Percentiles rank a stretch among this genome's conserved stretches.
These are phyloP conservation scores for Acaromyces ingoldii DNA, from an alignment of 1,284 basidiomycete genomes.

Conservation along the genomic window DNA sequence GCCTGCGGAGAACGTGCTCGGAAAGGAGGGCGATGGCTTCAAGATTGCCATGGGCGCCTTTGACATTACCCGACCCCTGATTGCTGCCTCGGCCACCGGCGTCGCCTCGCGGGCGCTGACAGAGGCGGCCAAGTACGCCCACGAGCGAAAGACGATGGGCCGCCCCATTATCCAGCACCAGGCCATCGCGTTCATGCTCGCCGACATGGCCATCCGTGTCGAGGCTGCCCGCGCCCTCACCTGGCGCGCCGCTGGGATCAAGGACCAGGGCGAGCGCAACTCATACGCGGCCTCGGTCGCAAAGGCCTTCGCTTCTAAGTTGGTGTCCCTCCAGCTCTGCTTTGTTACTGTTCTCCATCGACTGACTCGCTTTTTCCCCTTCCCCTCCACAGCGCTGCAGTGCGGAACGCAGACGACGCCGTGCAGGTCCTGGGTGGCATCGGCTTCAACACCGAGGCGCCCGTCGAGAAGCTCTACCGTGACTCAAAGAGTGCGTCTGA, in stretches of 20 bases:
- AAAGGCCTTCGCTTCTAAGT: constrained; percentile 54
- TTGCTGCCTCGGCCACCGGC: constrained; percentile 58
- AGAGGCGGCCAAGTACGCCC: constrained; percentile 58
- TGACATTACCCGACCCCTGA: constrained; percentile 56
- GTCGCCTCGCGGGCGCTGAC: constrained; percentile 57
- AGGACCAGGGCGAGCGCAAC: constrained; percentile 57
- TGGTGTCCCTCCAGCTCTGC: neutral
- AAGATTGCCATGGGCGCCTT: constrained; percentile 59
- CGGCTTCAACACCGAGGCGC: constrained; percentile 58
- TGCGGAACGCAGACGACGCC: constrained; percentile 56
- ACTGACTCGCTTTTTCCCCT: neutral
- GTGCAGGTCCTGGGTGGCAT: constrained; percentile 56
- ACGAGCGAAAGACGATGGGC: constrained; percentile 59
- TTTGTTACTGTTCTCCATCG: neutral
- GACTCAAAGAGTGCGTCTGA: constrained; percentile 32
- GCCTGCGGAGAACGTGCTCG: constrained; percentile 57
- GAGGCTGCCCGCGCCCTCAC: constrained; percentile 56
- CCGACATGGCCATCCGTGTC: constrained; percentile 59
- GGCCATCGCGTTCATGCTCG: constrained; percentile 58
- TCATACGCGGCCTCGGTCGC: constrained; percentile 59
- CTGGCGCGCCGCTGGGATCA: constrained; percentile 56
- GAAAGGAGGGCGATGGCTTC: constrained; percentile 58
- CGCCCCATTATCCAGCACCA: constrained; percentile 59
- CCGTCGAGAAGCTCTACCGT: constrained; percentile 58
- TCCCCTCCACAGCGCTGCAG: too few relatives aligned